Percentiles rank a stretch among this genome's conserved stretches.
These are phyloP conservation scores for Martensiomyces pterosporus DNA, from an alignment of 192 early-diverging fungal genomes.

Conservation along the genomic window DNA sequence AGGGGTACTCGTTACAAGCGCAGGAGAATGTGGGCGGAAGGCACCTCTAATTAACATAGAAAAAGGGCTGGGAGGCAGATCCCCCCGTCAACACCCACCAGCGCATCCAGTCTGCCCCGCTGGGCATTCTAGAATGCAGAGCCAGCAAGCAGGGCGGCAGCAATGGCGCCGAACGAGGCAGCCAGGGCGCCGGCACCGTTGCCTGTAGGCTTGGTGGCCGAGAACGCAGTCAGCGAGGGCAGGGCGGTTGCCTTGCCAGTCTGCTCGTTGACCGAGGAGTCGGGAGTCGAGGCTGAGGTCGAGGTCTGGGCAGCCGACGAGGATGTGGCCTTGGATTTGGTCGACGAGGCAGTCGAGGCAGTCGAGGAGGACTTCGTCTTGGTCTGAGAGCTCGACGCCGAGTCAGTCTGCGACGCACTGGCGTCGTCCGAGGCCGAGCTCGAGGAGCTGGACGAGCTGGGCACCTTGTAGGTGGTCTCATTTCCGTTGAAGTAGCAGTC, in stretches of 20 bases:
- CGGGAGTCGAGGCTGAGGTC: too few relatives aligned
- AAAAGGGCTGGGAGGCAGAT: too few relatives aligned
- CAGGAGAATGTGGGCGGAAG: too few relatives aligned
- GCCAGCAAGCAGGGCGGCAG: conserved; percentile 29
- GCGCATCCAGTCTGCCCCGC: too few relatives aligned
- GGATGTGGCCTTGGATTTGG: neutral
- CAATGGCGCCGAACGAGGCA: conserved; percentile 22
- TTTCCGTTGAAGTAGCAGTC: conserved; percentile 54
- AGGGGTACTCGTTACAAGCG: too few relatives aligned
- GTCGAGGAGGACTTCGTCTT: neutral
- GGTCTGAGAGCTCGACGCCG: neutral
- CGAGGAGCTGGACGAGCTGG: neutral
- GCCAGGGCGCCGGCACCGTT: conserved; percentile 17
- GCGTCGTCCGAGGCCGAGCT: neutral
- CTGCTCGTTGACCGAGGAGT: conserved; percentile 3
- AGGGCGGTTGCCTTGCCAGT: too few relatives aligned
- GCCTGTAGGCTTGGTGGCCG: neutral
- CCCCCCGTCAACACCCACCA: too few relatives aligned
- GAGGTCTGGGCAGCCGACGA: too few relatives aligned
- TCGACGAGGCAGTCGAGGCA: neutral
- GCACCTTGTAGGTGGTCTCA: conserved; percentile 38
- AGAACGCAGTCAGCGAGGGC: too few relatives aligned
- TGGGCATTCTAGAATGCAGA: conserved; percentile 33
- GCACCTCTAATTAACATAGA: too few relatives aligned
- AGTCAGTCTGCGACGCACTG: too few relatives aligned